Percentiles rank a stretch among this genome's conserved stretches.
Conservation (phyloP, 768 basidiomycete species). For the Leccinum incarnatum region DNA sequence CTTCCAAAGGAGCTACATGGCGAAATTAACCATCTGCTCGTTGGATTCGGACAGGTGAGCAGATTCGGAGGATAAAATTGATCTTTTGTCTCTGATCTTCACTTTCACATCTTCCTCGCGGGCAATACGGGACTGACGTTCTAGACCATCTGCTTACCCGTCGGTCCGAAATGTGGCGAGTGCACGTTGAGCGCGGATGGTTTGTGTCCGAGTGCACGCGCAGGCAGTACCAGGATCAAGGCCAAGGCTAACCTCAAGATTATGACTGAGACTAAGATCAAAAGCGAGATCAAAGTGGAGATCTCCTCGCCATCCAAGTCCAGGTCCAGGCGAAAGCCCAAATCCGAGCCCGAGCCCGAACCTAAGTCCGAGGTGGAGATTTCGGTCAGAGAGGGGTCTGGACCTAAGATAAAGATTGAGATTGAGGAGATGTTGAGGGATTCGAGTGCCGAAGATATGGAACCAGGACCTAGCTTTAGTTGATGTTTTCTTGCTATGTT, state of each 20-base stretch:
- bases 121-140: neutral
- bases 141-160: constrained; percentile 66
- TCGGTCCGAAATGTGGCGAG: constrained; percentile 60
- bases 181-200: constrained; percentile 55
- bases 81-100: neutral
- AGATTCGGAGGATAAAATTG: neutral
- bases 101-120: neutral
- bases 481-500: neutral
- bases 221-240: constrained; percentile 22
- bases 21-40: constrained; percentile 78
- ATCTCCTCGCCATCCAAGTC: neutral
- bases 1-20: constrained; percentile 68
- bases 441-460: neutral
- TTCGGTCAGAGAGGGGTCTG: neutral
- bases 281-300: neutral
- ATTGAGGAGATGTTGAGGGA: neutral
- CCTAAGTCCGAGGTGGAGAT: neutral
- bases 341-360: neutral
- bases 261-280: constrained; percentile 36
- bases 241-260: constrained; percentile 22
- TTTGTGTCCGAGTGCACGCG: constrained; percentile 67
- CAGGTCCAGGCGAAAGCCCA: neutral
- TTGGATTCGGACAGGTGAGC: constrained; percentile 81
- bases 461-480: neutral
- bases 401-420: neutral